Evolutionary conservation across 257 asterid species (phyloP).

Genomic region (Nicotiana tomentosiformis): DNA sequence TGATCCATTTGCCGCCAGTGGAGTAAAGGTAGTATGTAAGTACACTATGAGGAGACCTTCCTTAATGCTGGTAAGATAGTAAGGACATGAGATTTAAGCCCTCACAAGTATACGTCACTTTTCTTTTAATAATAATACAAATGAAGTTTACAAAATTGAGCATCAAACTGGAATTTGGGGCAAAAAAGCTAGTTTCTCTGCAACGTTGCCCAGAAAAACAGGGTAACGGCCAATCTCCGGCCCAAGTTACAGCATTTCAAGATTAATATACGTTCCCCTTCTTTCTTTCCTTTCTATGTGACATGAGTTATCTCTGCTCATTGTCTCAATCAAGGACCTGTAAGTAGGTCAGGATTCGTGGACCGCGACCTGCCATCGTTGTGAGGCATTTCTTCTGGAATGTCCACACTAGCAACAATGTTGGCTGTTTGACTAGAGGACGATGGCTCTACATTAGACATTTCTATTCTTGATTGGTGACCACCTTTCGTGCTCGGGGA

Average conservation of each 20-base stretch:
- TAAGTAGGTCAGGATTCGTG: conserved; percentile 20
- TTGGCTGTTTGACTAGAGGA: conserved; percentile 20
- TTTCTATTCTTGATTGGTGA: conserved; percentile 2
- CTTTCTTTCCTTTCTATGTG: not conserved
- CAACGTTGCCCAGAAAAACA: not conserved
- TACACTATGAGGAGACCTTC: not conserved
- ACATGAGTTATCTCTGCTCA: not conserved
- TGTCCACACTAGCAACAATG: conserved; percentile 41
- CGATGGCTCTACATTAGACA: not conserved
- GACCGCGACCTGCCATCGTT: not conserved
- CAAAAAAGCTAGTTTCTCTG: not conserved
- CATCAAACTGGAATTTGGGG: not conserved
- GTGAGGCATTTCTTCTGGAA: conserved; percentile 19
- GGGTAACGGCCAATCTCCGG: not conserved
- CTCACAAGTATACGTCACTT: not conserved
- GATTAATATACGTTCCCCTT: not conserved
- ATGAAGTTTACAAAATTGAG: not conserved
- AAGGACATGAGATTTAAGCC: not conserved
- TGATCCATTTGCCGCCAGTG: not conserved
- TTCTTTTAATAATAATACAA: not conserved
- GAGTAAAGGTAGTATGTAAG: not conserved
- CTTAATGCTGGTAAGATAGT: not conserved
- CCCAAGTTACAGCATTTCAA: not conserved
- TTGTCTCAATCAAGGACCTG: conserved; percentile 22
- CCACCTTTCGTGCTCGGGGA: conserved; percentile 16